A percentile compares a stretch with the other conserved stretches of the same genome.
These are phyloP conservation scores for Helotiales sp. DNA, from an alignment of 2,329 filamentous ascomycete genomes.

Conservation along the genomic window DNA sequence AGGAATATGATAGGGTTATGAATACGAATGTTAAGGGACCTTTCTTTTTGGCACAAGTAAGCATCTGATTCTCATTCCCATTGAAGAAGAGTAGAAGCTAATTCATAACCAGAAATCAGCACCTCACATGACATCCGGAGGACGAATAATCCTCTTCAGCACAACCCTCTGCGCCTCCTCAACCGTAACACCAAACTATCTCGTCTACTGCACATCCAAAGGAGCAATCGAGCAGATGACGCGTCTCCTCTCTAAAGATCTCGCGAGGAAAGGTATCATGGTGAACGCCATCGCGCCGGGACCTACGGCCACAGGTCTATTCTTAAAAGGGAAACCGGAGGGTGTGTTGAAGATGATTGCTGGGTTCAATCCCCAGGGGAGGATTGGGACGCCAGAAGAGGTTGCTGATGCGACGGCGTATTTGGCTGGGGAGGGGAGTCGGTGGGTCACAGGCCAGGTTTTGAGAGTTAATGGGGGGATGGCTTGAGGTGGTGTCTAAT, in stretches of 20 bases:
- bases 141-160: constrained; percentile 53
- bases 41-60: constrained; percentile 50
- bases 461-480: constrained; percentile 32
- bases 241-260: constrained; percentile 50
- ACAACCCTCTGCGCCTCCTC: constrained; percentile 41
- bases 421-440: constrained; percentile 28
- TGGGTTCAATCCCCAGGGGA: constrained; percentile 42
- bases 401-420: constrained; percentile 46
- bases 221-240: constrained; percentile 56
- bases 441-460: constrained; percentile 31
- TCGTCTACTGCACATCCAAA: constrained; percentile 50
- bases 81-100: neutral
- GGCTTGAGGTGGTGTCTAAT: constrained; percentile 17
- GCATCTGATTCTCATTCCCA: constrained; percentile 2
- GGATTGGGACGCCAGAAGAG: constrained; percentile 49
- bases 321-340: constrained; percentile 43
- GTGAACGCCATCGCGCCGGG: constrained; percentile 54
- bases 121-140: constrained; percentile 50
- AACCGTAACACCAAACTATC: constrained; percentile 42
- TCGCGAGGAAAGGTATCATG: constrained; percentile 46
- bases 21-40: constrained; percentile 58
- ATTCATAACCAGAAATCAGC: constrained; percentile 45
- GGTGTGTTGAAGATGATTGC: constrained; percentile 42
- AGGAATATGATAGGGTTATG: constrained; percentile 50
- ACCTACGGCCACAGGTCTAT: constrained; percentile 52